Base-by-base conservation (phyloP, 352 stramenopile species). In the Thraustotheca clavata region DNA sequence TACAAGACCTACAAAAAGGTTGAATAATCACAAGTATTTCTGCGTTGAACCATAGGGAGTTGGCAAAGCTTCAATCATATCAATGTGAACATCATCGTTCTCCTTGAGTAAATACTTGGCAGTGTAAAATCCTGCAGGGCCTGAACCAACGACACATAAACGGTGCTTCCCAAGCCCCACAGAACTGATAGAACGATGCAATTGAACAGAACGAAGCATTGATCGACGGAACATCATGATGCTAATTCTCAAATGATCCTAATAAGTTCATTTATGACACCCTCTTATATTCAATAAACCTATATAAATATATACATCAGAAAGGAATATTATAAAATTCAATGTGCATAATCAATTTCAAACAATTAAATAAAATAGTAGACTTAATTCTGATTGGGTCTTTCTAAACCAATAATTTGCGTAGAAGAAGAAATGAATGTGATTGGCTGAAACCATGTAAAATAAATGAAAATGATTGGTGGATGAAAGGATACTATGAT, bases 21-120 rank as follows among this genome's bases (percentile, higher is more conserved):
- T n/a, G n/a, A n/a, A n/a, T 27, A 41, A 70, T 5, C 26, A 20
- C 34, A 59, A 62, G 18, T 22, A 2, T 49, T 2, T n/a, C n/a
- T n/a, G n/a, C n/a, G n/a, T 62, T 43, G 48, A 35, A 87, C 77
- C 96, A 72, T 91, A 99, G 0, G 96, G 96, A 22, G 90, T 98
- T 1, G 93, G 94, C 38, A 99, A 72, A 35, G 79, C 76, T 54
- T 99, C 96, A 29, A 99, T 57, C 68, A 99, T 94, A 73, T 97
- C 86, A 20, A 98, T 78, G 20, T 61, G 60, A 18, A 87, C 69
- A 32, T 73, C 39, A 26, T 69, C 31, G 48, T 81, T 68, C 41
- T 91, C 80, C 36, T 96, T 95, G n/a, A 97, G 76, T 67, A 98
- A 70, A 71, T 97, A 97, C 68, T 98, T 98, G 60, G 88, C 76